Conservation (phyloP, 345 rosid species). For the Arabidopsis thaliana region DNA sequence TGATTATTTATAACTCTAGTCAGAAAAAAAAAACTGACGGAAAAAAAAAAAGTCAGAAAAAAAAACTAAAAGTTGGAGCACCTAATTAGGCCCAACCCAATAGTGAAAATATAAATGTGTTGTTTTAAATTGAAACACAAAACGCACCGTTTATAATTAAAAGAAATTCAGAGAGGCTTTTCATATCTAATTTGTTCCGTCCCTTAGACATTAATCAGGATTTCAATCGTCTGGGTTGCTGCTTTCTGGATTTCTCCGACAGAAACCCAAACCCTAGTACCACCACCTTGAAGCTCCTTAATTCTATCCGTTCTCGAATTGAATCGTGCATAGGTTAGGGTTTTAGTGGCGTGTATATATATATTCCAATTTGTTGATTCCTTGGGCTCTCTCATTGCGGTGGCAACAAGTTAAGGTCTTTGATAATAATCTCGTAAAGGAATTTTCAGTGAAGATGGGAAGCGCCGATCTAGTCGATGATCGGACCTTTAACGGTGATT, state of each 20-base stretch:
- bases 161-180: not conserved
- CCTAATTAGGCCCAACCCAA: not conserved
- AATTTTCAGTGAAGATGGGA: slow-evolving; percentile 57
- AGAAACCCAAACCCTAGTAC: slow-evolving; percentile 38
- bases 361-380: slow-evolving; percentile 7
- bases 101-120: not conserved
- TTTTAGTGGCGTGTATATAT: slow-evolving; percentile 19
- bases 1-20: too few species aligned
- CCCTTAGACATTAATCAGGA: slow-evolving; percentile 18
- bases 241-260: slow-evolving; percentile 34
- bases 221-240: slow-evolving; percentile 11
- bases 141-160: not conserved
- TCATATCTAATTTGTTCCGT: not conserved
- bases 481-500: slow-evolving; percentile 70
- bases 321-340: slow-evolving; percentile 29
- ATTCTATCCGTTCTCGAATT: slow-evolving; percentile 25
- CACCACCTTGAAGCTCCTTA: not conserved
- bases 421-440: slow-evolving; percentile 23
- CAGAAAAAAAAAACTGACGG: too few species aligned
- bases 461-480: slow-evolving; percentile 68
- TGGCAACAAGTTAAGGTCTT: slow-evolving; percentile 44
- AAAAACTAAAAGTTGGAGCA: too few species aligned
- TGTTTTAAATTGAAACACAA: not conserved
- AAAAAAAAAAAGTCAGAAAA: too few species aligned
- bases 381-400: slow-evolving; percentile 30